Conservation (phyloP, 148 eudicot species). For the Selenicereus undatus region DNA sequence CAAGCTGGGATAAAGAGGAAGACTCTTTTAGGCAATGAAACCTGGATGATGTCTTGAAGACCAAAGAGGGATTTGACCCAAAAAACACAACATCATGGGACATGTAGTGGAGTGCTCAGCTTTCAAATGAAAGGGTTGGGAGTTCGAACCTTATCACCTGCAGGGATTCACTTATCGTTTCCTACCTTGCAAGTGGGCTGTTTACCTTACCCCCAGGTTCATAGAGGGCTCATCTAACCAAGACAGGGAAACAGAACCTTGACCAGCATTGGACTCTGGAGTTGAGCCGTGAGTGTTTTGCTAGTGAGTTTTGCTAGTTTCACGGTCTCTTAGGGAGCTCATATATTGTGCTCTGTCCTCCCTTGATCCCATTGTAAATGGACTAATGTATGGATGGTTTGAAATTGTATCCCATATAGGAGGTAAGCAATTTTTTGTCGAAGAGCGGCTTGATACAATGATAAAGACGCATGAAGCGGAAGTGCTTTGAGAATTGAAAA, state of each 20-base stretch:
- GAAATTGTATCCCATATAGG: background rate
- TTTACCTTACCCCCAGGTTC: background rate
- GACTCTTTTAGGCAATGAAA: background rate
- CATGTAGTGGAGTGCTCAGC: background rate
- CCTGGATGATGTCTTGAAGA: background rate
- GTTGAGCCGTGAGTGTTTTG: background rate
- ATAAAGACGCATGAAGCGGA: background rate
- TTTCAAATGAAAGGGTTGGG: background rate
- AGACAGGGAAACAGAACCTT: background rate
- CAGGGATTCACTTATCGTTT: background rate
- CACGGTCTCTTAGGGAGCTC: too few relatives aligned
- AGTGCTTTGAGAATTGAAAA: background rate
- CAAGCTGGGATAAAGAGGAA: background rate
- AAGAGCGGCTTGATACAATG: background rate
- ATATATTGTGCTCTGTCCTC: background rate
- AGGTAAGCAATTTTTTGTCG: background rate
- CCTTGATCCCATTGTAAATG: background rate
- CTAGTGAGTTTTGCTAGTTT: background rate
- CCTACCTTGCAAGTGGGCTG: background rate
- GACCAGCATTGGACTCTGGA: background rate
- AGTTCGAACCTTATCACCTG: background rate
- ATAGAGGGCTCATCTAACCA: background rate
- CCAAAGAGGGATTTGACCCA: background rate
- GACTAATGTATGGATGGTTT: background rate
- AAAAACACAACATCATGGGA: background rate